These are phyloP conservation scores for Aphanoascus verrucosus DNA, from an alignment of 2,329 filamentous ascomycete species.

Conservation along the genomic window DNA sequence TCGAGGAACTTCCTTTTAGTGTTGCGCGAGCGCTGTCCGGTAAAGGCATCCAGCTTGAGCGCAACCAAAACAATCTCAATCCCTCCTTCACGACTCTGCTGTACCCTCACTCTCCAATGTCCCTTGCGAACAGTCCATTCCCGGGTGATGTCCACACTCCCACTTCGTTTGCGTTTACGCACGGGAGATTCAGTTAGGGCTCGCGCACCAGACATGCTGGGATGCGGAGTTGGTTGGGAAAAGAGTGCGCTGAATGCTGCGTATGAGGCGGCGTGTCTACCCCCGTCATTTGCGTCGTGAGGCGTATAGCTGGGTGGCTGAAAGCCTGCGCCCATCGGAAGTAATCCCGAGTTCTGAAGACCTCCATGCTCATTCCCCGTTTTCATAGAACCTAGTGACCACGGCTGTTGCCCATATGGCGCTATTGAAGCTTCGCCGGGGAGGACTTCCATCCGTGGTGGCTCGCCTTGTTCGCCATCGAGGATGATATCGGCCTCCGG, in stretches of 20 bases:
- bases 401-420: background rate
- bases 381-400: background rate
- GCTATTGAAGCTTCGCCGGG: background rate
- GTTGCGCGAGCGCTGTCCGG: conserved; percentile 57
- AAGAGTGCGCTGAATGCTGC: background rate
- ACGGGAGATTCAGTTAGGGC: conserved; percentile 12
- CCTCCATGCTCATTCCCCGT: background rate
- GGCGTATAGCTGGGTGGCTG: background rate
- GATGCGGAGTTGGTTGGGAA: background rate
- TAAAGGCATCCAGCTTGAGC: conserved; percentile 65
- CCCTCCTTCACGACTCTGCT: conserved; percentile 36
- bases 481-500: conserved; percentile 35
- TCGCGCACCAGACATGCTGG: background rate
- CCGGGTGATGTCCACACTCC: conserved; percentile 30
- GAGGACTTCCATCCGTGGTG: background rate
- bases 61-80: conserved; percentile 64
- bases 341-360: background rate
- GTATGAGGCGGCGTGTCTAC: background rate
- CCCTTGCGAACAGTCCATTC: conserved; percentile 56
- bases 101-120: conserved; percentile 62
- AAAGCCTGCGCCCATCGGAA: background rate
- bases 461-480: conserved; percentile 26
- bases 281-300: background rate
- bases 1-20: conserved; percentile 51
- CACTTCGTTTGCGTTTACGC: conserved; percentile 39